A percentile compares a stretch with the other conserved stretches of the same genome.
Conservation (phyloP, 2,329 filamentous ascomycete species). For the Neurospora crassa region DNA sequence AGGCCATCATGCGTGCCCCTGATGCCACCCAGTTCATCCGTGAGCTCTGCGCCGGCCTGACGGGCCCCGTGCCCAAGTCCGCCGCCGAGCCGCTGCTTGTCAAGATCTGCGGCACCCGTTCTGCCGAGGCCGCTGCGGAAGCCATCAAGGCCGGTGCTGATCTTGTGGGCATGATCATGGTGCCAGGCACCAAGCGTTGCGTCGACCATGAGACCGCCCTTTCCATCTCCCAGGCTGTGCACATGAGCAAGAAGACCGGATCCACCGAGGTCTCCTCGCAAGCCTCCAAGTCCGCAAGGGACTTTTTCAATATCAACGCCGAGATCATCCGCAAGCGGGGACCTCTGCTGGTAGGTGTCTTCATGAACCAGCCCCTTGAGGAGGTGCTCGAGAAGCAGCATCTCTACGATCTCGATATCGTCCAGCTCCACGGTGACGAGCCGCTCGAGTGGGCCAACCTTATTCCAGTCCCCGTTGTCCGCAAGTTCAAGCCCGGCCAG, state of each 20-base stretch:
- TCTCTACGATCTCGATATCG: slow-evolving; percentile 69
- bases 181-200: slow-evolving; percentile 68
- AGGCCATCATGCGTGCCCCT: slow-evolving; percentile 87
- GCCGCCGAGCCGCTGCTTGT: slow-evolving; percentile 51
- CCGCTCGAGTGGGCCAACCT: slow-evolving; percentile 81
- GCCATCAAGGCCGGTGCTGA: slow-evolving; percentile 85
- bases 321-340: slow-evolving; percentile 42
- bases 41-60: slow-evolving; percentile 60
- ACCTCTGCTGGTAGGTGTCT: slow-evolving; percentile 83
- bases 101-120: slow-evolving; percentile 92
- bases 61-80: slow-evolving; percentile 25
- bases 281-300: slow-evolving; percentile 33
- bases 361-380: slow-evolving; percentile 78
- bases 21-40: slow-evolving; percentile 77
- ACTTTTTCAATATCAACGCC: slow-evolving; percentile 60
- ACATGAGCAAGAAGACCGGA: slow-evolving; percentile 28
- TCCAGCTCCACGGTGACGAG: slow-evolving; percentile 88
- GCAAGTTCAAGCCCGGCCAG: slow-evolving; percentile 70
- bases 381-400: slow-evolving; percentile 74
- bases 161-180: slow-evolving; percentile 86
- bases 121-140: slow-evolving; percentile 65
- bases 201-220: slow-evolving; percentile 71
- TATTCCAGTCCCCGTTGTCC: slow-evolving; percentile 89
- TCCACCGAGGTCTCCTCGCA: slow-evolving; percentile 22
- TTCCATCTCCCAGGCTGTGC: slow-evolving; percentile 71